Evolutionary conservation across 2,329 filamentous ascomycete species (phyloP), one percentile per base, ranked within the genome.

Genomic region (Colletotrichum lupini): DNA sequence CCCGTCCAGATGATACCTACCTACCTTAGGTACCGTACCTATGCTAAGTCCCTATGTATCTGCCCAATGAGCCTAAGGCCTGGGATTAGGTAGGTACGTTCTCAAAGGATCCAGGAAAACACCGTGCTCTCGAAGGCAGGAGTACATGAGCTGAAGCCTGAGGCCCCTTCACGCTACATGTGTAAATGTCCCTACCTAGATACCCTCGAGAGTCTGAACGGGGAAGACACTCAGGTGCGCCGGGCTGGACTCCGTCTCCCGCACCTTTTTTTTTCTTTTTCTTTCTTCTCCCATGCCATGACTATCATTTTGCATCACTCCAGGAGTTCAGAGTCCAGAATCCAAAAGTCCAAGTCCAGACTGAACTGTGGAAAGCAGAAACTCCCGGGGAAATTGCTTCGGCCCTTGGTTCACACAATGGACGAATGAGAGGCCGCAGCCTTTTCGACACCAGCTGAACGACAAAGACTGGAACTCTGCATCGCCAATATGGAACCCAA

Each of bases 391-490:
- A 30, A 11, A 63, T 30, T 49, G 61, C 28, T 72, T 60, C 57
- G 53, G 42, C 35, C 30, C 30, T 35, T 55, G 30, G 8, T 14
- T 7, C 30, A 35, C 0, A 24, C 2, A 32, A 63, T 14, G 46
- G 28, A 26, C 70, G 67, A 71, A 71, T 73, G n/a, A 28, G 67
- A 55, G 7, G 32, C 53, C 22, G 24, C 37, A 9, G 30, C 35
- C 37, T 37, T 30, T 22, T 46, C 32, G 14, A 63, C 53, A n/a
- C 24, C 59, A 71, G 70, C 70, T 73, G 67, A 71, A 63, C 59
- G n/a, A 58, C 37, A 22, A 42, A 5, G n/a, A 32, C 57, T 59
- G 5, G 58, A 58, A 26, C 32, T n/a, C 16, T 46, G n/a, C 60
- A 30, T 59, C 52, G 9, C 53, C 67, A 70, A 42, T 22, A 9